Conservation (phyloP, 208 protist species). For the Acanthamoeba triangularis region DNA sequence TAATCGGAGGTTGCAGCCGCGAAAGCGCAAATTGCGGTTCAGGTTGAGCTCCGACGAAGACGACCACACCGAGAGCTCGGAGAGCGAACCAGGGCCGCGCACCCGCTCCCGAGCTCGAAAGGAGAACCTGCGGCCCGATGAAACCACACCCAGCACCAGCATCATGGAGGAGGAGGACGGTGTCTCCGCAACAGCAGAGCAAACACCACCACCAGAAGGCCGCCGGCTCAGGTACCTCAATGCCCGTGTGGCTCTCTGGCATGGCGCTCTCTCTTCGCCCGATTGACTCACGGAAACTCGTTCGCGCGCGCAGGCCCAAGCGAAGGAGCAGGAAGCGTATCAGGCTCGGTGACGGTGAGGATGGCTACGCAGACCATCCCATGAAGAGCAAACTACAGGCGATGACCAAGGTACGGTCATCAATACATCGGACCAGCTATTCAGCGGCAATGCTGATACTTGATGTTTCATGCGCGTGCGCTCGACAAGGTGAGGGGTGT, state of each 20-base stretch:
- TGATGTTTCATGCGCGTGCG: background rate
- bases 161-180: background rate
- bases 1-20: background rate
- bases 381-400: conserved; percentile 39
- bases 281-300: background rate
- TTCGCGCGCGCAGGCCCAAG: background rate
- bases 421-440: too few species aligned
- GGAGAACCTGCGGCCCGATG: background rate
- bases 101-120: conserved; percentile 2
- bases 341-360: background rate
- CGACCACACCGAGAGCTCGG: conserved; percentile 14
- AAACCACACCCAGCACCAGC: background rate
- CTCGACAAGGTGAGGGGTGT: background rate
- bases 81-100: conserved; percentile 1
- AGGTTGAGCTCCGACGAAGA: background rate
- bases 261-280: too few species aligned
- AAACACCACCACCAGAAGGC: background rate
- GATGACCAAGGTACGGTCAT: background rate
- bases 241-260: background rate
- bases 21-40: background rate
- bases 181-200: background rate
- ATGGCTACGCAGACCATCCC: background rate
- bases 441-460: too few species aligned
- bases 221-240: background rate
- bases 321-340: background rate